A percentile compares a stretch with the other conserved stretches of the same genome.
Conservation (phyloP, 2,329 filamentous ascomycete species). For the Exophiala oligosperma region DNA sequence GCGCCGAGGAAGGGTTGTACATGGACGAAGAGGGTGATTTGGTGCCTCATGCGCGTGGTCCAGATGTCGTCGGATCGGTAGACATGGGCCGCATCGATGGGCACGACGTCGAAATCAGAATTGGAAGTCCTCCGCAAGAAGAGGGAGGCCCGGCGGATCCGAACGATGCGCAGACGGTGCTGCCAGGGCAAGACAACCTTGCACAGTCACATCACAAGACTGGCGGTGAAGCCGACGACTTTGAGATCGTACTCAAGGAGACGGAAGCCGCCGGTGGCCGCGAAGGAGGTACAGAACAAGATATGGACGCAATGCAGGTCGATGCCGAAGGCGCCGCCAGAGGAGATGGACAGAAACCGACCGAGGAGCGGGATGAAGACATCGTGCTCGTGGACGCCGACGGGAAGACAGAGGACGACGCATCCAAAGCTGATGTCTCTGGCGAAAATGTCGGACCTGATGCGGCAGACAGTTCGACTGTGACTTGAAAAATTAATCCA, state of each 20-base stretch:
- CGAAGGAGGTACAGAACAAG: constrained; percentile 3
- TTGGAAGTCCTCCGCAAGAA: constrained; percentile 28
- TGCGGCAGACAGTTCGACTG: constrained; percentile 7
- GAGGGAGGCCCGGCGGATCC: constrained; percentile 16
- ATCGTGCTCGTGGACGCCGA: constrained; percentile 39
- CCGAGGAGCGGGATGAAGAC: constrained; percentile 37
- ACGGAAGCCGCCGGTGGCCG: constrained; percentile 1
- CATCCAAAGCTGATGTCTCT: constrained; percentile 1
- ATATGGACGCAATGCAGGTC: constrained; percentile 20
- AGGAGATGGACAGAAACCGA: constrained; percentile 9
- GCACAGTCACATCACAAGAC: neutral
- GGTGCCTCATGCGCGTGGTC: constrained; percentile 75
- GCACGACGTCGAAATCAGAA: constrained; percentile 45
- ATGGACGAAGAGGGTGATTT: constrained; percentile 51
- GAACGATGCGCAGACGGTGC: constrained; percentile 23
- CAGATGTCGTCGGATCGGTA: constrained; percentile 78
- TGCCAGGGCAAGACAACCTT: constrained; percentile 11
- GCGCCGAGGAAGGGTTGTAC: constrained; percentile 38
- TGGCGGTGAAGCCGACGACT: constrained; percentile 17
- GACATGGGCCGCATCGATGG: constrained; percentile 76
- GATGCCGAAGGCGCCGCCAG: constrained; percentile 16
- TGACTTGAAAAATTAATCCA: neutral
- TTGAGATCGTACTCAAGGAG: constrained; percentile 23
- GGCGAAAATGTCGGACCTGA: constrained; percentile 10
- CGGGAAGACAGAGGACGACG: constrained; percentile 24